Evolutionary conservation across 305 asterid genomes (phyloP), one percentile per base, ranked within the genome.

Genomic region (Solanum hybrid): DNA sequence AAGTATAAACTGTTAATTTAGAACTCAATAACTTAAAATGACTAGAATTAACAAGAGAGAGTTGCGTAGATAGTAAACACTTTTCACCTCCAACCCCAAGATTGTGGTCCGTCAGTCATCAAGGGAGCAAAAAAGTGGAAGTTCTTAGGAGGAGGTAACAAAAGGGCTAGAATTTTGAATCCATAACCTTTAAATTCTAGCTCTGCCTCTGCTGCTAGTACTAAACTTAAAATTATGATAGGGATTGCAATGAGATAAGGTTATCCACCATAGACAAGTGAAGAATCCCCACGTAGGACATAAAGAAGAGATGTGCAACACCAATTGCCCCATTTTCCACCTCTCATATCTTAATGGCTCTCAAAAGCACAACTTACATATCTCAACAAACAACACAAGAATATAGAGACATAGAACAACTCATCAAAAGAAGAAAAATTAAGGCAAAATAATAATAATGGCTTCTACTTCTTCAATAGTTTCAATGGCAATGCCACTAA

Each of bases 391-490:
- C 40, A 57, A 75, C 90, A 91, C 36, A 74, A 28, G 57, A 9
- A 34, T 51, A 76, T 84, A 90, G 81, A 28, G 31, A 37, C 82
- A n/a, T 37, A 82, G 67, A 84, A 31, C 82, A 91, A 90, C 29
- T 51, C 67, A 40, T 51, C 64, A 42, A 89, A 61, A 39, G 78
- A 69, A 33, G 78, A 78, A 37, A 57, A 77, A 35, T 20, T 31
- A 31, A 14, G 89, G 75, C 10, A 40, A 76, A 1, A 84, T 86
- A 16, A 51, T 51, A 78, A 90, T 37, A 89, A 97, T 96, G 99
- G 96, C 98, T 87, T 94, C 97, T 75, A 93, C 97, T 76, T 93
- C 97, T 34, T 92, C 97, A 51, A 94, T 95, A 28, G 93, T 94
- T 22, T 94, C 95, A 34, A 93, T 95, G 97, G 94, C 94, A 0